Evolutionary conservation across 495 filamentous ascomycete genomes (phyloP).

Genomic region (Talaromyces nanjingensis): DNA sequence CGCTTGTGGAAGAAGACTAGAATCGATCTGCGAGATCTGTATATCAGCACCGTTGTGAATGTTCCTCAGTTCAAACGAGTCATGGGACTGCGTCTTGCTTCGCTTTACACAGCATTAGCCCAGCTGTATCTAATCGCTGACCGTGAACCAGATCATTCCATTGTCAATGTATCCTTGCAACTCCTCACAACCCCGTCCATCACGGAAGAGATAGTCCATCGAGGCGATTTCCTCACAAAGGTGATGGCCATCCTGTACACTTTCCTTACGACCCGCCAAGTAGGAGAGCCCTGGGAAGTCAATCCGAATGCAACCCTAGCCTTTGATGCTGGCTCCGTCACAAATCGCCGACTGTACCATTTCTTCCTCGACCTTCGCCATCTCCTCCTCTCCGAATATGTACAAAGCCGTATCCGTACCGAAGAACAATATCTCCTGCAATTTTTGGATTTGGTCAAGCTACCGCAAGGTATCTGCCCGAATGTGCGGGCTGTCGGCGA

Average conservation of each 20-base stretch:
- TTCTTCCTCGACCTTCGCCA: slow-evolving; percentile 92
- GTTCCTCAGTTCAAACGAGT: slow-evolving; percentile 96
- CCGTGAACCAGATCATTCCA: slow-evolving; percentile 93
- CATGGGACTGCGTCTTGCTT: slow-evolving; percentile 83
- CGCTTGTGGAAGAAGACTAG: slow-evolving; percentile 94
- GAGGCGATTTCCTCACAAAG: slow-evolving; percentile 94
- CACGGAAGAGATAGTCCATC: slow-evolving; percentile 84
- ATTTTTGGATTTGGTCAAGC: slow-evolving; percentile 89
- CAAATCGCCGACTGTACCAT: slow-evolving; percentile 90
- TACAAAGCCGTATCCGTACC: slow-evolving; percentile 71
- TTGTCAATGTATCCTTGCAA: slow-evolving; percentile 93
- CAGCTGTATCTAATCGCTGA: slow-evolving; percentile 96
- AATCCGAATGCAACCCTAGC: slow-evolving; percentile 75
- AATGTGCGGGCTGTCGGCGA: slow-evolving; percentile 88
- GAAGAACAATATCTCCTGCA: slow-evolving; percentile 86
- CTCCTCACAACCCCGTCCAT: slow-evolving; percentile 96
- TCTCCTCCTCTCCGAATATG: slow-evolving; percentile 78
- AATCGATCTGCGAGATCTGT: slow-evolving; percentile 83
- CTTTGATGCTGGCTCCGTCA: slow-evolving; percentile 87
- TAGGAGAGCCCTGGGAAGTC: slow-evolving; percentile 85
- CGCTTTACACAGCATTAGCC: slow-evolving; percentile 85
- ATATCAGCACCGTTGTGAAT: slow-evolving; percentile 91
- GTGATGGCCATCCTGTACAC: slow-evolving; percentile 96
- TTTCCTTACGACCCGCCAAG: slow-evolving; percentile 90
- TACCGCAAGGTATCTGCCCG: slow-evolving; percentile 94